Evolutionary conservation across 176 grass and related monocot genomes (phyloP).

Genomic region (Thinopyrum elongatum): DNA sequence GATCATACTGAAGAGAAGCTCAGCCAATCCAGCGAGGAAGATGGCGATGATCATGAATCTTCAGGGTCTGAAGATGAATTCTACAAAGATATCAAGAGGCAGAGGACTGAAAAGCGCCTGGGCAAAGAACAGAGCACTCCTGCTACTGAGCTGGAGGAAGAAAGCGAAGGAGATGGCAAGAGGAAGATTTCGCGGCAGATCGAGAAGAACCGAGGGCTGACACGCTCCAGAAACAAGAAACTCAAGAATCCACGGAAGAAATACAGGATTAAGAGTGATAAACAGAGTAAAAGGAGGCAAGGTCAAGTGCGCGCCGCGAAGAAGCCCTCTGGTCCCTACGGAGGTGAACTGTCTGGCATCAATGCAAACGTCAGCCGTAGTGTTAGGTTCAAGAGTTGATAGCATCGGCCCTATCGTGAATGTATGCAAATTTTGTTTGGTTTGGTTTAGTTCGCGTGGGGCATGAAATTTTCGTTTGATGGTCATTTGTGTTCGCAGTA

Average conservation of each 20-base stretch:
- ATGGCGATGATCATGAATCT: conserved; percentile 17
- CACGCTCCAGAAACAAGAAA: conserved; percentile 79
- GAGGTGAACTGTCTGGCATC: conserved; percentile 82
- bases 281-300: neutral
- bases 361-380: conserved; percentile 74
- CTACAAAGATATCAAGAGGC: conserved; percentile 72
- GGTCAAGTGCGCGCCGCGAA: conserved; percentile 68
- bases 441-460: neutral
- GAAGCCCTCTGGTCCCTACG: conserved; percentile 64
- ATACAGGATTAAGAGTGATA: conserved; percentile 53
- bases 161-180: conserved; percentile 74
- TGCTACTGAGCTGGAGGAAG: conserved; percentile 42
- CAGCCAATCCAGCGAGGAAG: conserved; percentile 21
- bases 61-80: conserved; percentile 76
- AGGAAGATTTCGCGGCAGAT: conserved; percentile 87
- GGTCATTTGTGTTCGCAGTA: neutral
- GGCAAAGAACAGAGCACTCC: conserved; percentile 60
- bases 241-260: conserved; percentile 92
- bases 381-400: conserved; percentile 66
- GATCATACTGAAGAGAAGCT: conserved; percentile 16
- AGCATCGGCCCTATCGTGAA: neutral
- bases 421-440: neutral
- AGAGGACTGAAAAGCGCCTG: conserved; percentile 49
- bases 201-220: conserved; percentile 86
- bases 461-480: neutral